Base-by-base conservation (phyloP, 345 rosid genomes). In the Populus simonii region DNA sequence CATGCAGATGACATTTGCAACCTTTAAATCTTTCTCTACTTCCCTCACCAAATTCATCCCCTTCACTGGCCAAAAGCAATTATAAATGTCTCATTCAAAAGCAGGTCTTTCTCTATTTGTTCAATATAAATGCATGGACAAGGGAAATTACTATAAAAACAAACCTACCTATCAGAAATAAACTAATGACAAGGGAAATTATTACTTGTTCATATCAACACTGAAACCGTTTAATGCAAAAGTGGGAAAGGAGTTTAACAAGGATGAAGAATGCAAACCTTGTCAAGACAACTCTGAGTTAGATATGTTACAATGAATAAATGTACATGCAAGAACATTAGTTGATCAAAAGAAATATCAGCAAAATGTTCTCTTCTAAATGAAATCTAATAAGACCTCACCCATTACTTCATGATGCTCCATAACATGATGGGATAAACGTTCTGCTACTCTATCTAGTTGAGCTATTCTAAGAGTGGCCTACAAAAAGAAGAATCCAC, bases 341-440 rank as follows among this genome's bases (percentile, higher is more conserved):
- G 38, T 53, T 66, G 22, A 13, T 49, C 55, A 43, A 13, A 27
- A 62, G 4, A 43, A 51, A 51, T 5, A 51, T 51, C 7, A 51
- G n/a, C 33, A 63, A 63, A 11, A 63, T 12, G 15, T 10, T 25
- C 67, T 11, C 27, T 17, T 23, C 22, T 8, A 66, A 25, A 31
- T 43, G 27, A 75, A 49, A 66, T 22, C 17, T 31, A 11, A 33
- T 33, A 27, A 69, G 8, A 72, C 82, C 93, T 84, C 83, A 96
- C 99, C 99, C 99, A 94, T 96, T 66, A 91, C 98, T 94, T 96
- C 93, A 84, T 90, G 94, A 90, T 96, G 97, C 85, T 93, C 92
- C 97, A 94, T 92, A 71, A 96, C 99, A 72, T 94, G 87, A 29
- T 81, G 88, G 62, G 98, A 96, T 71, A 96, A 82, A 66, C 23